These are phyloP conservation scores for Erysimum pusillum DNA, from an alignment of 441 rosid species.

Conservation along the genomic window DNA sequence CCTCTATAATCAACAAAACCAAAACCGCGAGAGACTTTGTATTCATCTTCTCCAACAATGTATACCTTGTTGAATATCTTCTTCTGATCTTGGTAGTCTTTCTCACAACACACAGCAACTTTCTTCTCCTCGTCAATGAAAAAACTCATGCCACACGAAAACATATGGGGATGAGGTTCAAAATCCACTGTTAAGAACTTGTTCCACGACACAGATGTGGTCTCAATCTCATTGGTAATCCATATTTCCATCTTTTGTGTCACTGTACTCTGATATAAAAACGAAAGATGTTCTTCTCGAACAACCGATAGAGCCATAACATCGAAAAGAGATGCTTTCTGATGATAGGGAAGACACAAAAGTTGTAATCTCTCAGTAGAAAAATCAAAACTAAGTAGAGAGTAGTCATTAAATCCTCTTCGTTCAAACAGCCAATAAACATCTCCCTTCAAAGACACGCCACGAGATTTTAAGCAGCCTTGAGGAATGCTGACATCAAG, in stretches of 20 bases:
- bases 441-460: neutral
- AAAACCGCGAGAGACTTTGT: too few relatives aligned
- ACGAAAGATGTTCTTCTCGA: neutral
- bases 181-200: neutral
- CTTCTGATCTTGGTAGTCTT: too few relatives aligned
- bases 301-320: neutral
- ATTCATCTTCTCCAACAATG: too few relatives aligned
- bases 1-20: too few relatives aligned
- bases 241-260: neutral
- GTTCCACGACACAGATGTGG: neutral
- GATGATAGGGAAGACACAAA: neutral
- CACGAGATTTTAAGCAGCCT: neutral
- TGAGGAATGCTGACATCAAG: neutral
- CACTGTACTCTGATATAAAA: neutral
- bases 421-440: conserved; percentile 1
- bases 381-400: conserved; percentile 1
- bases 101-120: neutral
- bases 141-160: neutral
- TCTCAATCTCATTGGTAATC: neutral
- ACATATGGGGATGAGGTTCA: neutral
- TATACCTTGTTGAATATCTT: too few relatives aligned
- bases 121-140: neutral
- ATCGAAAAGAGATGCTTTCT: neutral
- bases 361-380: neutral
- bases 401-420: neutral